Conservation (phyloP, 345 rosid genomes). For the Melastoma malabathricum region DNA sequence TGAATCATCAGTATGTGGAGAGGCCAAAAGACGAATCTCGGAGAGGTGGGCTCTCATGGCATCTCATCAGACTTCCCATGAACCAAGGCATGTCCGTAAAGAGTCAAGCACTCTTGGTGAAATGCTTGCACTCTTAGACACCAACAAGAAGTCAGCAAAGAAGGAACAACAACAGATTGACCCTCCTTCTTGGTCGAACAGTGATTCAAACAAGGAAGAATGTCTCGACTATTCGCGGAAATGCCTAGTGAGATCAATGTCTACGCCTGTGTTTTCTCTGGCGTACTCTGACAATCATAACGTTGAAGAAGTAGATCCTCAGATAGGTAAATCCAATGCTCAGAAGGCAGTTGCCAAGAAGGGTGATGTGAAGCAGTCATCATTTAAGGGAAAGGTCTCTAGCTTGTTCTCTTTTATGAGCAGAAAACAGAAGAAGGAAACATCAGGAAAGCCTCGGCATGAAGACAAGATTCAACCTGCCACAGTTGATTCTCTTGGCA, state of each 20-base stretch:
- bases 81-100: conserved; percentile 31
- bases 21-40: conserved; percentile 63
- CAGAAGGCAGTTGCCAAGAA: conserved; percentile 35
- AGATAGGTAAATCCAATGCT: conserved; percentile 23
- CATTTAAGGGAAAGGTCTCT: conserved; percentile 63
- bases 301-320: conserved; percentile 31
- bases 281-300: conserved; percentile 28
- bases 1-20: conserved; percentile 78
- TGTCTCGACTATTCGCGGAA: conserved; percentile 24
- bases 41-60: conserved; percentile 97
- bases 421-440: conserved; percentile 53
- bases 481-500: conserved; percentile 18
- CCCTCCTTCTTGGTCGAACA: conserved; percentile 36
- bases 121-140: conserved; percentile 81
- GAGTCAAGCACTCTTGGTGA: conserved; percentile 82
- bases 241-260: conserved; percentile 57
- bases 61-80: conserved; percentile 40
- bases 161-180: conserved; percentile 31
- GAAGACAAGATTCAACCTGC: conserved; percentile 22
- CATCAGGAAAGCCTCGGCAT: conserved; percentile 19
- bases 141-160: conserved; percentile 20
- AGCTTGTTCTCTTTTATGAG: conserved; percentile 63
- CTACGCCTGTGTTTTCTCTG: conserved; percentile 55
- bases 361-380: conserved; percentile 30
- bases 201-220: conserved; percentile 33